Evolutionary conservation across 1,139 yeast genomes (phyloP).

Genomic region (Scheffersomyces parashehatae): DNA sequence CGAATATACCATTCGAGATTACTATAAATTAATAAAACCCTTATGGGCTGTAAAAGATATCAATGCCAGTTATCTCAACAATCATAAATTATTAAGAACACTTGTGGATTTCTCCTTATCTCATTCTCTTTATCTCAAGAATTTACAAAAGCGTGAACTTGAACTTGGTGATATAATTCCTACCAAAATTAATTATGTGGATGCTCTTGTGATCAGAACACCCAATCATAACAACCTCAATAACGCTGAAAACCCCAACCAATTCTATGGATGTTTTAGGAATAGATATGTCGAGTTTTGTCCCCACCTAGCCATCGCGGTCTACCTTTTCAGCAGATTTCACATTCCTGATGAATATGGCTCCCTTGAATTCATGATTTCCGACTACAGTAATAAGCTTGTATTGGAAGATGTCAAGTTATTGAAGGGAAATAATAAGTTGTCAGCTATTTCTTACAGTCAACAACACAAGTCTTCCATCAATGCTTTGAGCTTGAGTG

Average conservation of each 20-base stretch:
- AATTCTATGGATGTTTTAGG: slow-evolving; percentile 27
- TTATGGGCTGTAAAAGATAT: slow-evolving; percentile 17
- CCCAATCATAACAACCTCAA: not conserved
- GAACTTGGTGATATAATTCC: slow-evolving; percentile 21
- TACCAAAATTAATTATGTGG: not conserved
- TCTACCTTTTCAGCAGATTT: slow-evolving; percentile 31
- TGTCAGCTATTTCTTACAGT: slow-evolving; percentile 23
- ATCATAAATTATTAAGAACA: slow-evolving; percentile 27
- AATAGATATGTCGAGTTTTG: slow-evolving; percentile 30
- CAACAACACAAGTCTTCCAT: slow-evolving; percentile 31
- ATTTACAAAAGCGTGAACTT: slow-evolving; percentile 25
- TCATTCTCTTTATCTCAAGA: slow-evolving; percentile 21
- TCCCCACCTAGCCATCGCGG: slow-evolving; percentile 30
- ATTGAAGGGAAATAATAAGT: slow-evolving; percentile 27
- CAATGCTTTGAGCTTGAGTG: slow-evolving; percentile 21
- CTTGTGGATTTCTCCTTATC: slow-evolving; percentile 29
- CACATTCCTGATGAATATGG: slow-evolving; percentile 34
- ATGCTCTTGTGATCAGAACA: slow-evolving; percentile 4
- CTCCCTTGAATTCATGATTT: slow-evolving; percentile 19
- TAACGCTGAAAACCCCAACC: slow-evolving; percentile 6
- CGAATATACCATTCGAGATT: slow-evolving; percentile 23
- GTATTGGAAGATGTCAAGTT: slow-evolving; percentile 22
- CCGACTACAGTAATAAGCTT: slow-evolving; percentile 10
- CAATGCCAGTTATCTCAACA: slow-evolving; percentile 15
- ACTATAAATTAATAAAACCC: slow-evolving; percentile 20